Conservation (phyloP, 1,284 basidiomycete genomes). For the Cryptococcus depauperatus region DNA sequence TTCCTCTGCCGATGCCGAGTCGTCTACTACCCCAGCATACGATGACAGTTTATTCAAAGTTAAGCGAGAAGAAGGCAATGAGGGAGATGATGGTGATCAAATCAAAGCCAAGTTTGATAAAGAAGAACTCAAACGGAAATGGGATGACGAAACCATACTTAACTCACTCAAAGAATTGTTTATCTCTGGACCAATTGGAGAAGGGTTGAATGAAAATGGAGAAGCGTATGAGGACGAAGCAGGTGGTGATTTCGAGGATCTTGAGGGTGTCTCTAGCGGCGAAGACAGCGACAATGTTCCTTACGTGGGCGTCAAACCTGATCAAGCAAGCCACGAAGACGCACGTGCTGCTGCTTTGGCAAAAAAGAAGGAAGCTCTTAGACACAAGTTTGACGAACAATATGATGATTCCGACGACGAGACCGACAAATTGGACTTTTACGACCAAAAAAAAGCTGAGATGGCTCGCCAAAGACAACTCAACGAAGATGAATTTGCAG, state of each 20-base stretch:
- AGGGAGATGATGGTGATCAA: slow-evolving; percentile 57
- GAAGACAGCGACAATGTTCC: slow-evolving; percentile 45
- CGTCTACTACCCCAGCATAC: slow-evolving; percentile 26
- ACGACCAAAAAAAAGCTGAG: slow-evolving; percentile 84
- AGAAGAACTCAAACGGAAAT: slow-evolving; percentile 55
- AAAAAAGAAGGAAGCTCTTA: slow-evolving; percentile 82
- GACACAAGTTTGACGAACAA: slow-evolving; percentile 92
- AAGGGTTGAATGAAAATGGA: slow-evolving; percentile 40
- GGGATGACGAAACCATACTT: slow-evolving; percentile 75
- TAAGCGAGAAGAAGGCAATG: slow-evolving; percentile 43
- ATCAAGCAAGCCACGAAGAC: slow-evolving; percentile 39
- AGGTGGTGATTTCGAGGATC: slow-evolving; percentile 49
- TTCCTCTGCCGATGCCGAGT: slow-evolving; percentile 38
- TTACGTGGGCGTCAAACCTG: slow-evolving; percentile 38
- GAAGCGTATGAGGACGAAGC: slow-evolving; percentile 47
- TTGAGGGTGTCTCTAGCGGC: slow-evolving; percentile 47
- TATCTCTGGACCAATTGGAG: slow-evolving; percentile 63
- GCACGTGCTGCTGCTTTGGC: slow-evolving; percentile 57
- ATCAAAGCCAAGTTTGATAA: slow-evolving; percentile 55
- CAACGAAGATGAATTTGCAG: slow-evolving; percentile 79
- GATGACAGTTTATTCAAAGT: slow-evolving; percentile 68
- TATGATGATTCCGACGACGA: slow-evolving; percentile 84
- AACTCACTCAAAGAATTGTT: slow-evolving; percentile 82
- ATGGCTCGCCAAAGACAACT: slow-evolving; percentile 75
- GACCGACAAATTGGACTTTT: slow-evolving; percentile 67